These are phyloP conservation scores for Pouteria glomerata DNA, from an alignment of 148 eudicot species.

Conservation along the genomic window DNA sequence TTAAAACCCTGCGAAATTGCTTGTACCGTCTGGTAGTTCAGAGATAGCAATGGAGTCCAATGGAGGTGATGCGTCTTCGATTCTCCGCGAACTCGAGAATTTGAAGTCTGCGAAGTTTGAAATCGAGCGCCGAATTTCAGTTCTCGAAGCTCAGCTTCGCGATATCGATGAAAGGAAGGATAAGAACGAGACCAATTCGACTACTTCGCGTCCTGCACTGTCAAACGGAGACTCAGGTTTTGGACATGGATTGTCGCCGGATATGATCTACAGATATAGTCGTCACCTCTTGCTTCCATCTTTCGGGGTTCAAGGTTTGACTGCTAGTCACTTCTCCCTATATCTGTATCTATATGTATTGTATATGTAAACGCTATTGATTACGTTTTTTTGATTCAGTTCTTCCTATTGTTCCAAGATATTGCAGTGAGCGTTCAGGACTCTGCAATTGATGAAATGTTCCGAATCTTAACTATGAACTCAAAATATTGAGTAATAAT, in stretches of 20 bases:
- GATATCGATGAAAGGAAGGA: conserved; percentile 13
- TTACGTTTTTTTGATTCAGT: not conserved
- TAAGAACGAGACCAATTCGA: not conserved
- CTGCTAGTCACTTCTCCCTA: not conserved
- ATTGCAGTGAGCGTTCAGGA: not conserved
- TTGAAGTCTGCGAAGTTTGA: conserved; percentile 44
- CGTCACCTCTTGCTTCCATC: conserved; percentile 90
- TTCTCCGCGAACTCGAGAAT: conserved; percentile 41
- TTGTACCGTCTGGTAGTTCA: no score
- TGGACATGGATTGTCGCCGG: conserved; percentile 44
- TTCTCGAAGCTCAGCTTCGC: conserved; percentile 62
- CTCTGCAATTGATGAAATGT: not conserved
- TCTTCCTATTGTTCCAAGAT: not conserved
- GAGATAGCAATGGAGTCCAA: conserved; percentile 35
- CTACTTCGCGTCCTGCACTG: conserved; percentile 15
- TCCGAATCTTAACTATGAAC: no score
- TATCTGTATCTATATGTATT: not conserved
- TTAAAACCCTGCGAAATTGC: not conserved
- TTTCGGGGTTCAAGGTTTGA: conserved; percentile 76
- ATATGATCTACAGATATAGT: conserved; percentile 78
- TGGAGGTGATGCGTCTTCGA: conserved; percentile 22
- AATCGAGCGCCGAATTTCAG: conserved; percentile 58
- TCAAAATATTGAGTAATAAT: no score
- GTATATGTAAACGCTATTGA: not conserved
- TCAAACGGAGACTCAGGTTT: conserved; percentile 22